These are phyloP conservation scores for Ulmus americana DNA, from an alignment of 331 rosid genomes.

Conservation along the genomic window DNA sequence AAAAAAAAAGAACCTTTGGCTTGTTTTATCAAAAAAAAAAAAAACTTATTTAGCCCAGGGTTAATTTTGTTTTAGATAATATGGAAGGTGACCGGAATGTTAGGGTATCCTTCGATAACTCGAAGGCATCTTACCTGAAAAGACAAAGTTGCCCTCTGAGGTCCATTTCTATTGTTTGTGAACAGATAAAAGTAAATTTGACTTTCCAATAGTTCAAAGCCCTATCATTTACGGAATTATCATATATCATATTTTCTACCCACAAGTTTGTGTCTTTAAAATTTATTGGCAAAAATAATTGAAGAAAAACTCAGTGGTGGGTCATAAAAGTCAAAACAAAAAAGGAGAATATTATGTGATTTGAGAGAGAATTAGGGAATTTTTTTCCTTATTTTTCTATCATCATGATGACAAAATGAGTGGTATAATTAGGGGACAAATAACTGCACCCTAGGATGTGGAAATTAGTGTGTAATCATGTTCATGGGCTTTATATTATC, in stretches of 20 bases:
- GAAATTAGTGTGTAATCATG: conserved; percentile 45
- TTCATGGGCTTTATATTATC: conserved; percentile 20
- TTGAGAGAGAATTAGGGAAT: conserved; percentile 46
- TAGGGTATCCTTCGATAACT: conserved; percentile 17
- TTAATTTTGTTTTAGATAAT: neutral
- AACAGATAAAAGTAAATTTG: conserved; percentile 24
- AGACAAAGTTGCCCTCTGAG: conserved; percentile 28
- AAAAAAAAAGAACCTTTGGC: too few species aligned
- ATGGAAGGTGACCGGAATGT: conserved; percentile 11
- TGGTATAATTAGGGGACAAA: conserved; percentile 32
- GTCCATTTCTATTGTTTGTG: neutral
- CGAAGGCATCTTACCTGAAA: neutral
- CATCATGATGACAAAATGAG: conserved; percentile 34
- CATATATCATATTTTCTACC: conserved; percentile 23
- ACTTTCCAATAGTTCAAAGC: conserved; percentile 15
- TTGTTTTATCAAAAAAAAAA: neutral
- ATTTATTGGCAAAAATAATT: conserved; percentile 6
- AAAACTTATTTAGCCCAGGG: neutral
- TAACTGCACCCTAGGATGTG: conserved; percentile 42
- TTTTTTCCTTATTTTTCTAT: conserved; percentile 16
- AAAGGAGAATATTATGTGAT: conserved; percentile 31
- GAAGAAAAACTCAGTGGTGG: conserved; percentile 1
- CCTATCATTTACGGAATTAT: conserved; percentile 20
- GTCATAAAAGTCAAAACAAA: conserved; percentile 5
- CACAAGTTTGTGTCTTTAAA: conserved; percentile 30